Conservation (phyloP, 176 grass and related monocot genomes). For the Thinopyrum elongatum region DNA sequence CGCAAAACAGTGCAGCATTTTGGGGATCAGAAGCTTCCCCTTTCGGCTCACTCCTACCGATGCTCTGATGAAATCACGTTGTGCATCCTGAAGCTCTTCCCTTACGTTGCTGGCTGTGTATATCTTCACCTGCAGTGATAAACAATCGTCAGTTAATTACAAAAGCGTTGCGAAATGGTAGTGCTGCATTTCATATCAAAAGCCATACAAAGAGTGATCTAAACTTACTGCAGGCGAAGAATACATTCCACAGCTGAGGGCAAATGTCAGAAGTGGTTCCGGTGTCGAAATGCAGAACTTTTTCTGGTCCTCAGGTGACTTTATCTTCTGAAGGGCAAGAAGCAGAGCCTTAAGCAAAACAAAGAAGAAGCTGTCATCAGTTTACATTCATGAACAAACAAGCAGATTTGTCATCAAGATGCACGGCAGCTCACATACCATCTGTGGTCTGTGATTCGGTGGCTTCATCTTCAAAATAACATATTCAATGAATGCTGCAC, state of each 20-base stretch:
- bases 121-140: constrained; percentile 69
- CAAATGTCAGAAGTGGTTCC: constrained; percentile 78
- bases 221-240: constrained; percentile 77
- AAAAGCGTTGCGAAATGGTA: not conserved
- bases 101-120: constrained; percentile 75
- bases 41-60: constrained; percentile 86
- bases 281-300: constrained; percentile 62
- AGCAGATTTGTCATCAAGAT: not conserved
- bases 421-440: constrained; percentile 43
- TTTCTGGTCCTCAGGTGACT: constrained; percentile 81
- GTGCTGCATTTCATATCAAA: not conserved
- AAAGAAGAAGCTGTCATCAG: constrained; percentile 8
- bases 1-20: constrained; percentile 82
- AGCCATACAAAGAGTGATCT: not conserved
- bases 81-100: constrained; percentile 78
- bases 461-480: constrained; percentile 90
- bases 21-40: constrained; percentile 86
- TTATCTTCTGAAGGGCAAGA: constrained; percentile 91
- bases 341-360: constrained; percentile 61
- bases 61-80: constrained; percentile 79
- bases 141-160: not conserved
- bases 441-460: constrained; percentile 81
- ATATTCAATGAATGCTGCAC: constrained; percentile 87
- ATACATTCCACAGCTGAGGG: constrained; percentile 87
- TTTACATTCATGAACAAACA: constrained; percentile 15